phyloP scores from a whole-genome alignment of 1,284 basidiomycete species.

The Leccinum fuscescens region DNA sequence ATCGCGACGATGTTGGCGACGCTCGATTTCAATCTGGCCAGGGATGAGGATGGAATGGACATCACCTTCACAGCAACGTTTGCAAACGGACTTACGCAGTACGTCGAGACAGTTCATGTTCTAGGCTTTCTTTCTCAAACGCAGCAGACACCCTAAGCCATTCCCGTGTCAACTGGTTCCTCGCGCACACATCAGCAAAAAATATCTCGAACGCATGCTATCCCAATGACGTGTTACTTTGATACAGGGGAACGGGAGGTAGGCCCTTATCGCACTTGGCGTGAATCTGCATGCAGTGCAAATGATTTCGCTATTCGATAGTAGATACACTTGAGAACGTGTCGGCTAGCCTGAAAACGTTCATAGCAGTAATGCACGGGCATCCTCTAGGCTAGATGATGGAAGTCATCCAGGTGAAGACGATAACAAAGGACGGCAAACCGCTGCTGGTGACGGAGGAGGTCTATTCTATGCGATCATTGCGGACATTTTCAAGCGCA shows the following conservation, averaged over 20 bases:
- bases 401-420: conserved; percentile 27
- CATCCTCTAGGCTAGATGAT: neutral
- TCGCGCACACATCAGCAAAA: neutral
- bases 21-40: conserved; percentile 14
- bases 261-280: too few species aligned
- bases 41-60: conserved; percentile 16
- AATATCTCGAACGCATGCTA: neutral
- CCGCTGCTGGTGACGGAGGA: conserved; percentile 23
- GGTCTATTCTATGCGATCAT: conserved; percentile 26
- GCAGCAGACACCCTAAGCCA: neutral
- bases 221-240: neutral
- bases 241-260: neutral
- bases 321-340: too few species aligned
- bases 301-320: too few species aligned
- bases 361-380: neutral
- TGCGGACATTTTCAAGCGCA: conserved; percentile 11
- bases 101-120: neutral
- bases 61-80: conserved; percentile 10
- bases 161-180: neutral
- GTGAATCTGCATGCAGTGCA: neutral
- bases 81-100: conserved; percentile 10
- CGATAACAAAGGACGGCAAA: conserved; percentile 24
- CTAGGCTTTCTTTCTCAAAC: neutral
- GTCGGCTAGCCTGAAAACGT: too few species aligned
- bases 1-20: conserved; percentile 21